A percentile compares a stretch with the other conserved stretches of the same genome.
Conservation (phyloP, 495 filamentous ascomycete genomes). For the Cairneyella variabilis region DNA sequence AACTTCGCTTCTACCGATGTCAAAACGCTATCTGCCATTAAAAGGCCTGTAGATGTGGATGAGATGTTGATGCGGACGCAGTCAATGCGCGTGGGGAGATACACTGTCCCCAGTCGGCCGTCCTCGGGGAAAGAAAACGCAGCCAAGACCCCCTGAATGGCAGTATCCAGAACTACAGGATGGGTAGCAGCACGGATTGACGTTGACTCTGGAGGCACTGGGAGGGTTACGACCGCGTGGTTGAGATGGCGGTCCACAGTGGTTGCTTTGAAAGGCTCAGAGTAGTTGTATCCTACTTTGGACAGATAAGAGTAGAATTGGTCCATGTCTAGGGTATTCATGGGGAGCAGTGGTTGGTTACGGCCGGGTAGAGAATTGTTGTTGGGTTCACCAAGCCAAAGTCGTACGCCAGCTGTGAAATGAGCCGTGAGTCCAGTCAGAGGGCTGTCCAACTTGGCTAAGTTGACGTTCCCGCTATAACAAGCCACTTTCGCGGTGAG, state of each 20-base stretch:
- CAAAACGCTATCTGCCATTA: neutral
- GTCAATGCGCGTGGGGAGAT: slow-evolving; percentile 31
- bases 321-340: slow-evolving; percentile 24
- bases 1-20: neutral
- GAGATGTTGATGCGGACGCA: slow-evolving; percentile 22
- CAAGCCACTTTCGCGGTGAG: slow-evolving; percentile 1
- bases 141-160: slow-evolving; percentile 39
- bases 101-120: slow-evolving; percentile 24
- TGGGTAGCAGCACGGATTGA: slow-evolving; percentile 23
- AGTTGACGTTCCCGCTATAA: neutral
- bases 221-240: neutral
- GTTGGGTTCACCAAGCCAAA: neutral
- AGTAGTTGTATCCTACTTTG: slow-evolving; percentile 32
- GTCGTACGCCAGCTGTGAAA: neutral
- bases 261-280: slow-evolving; percentile 15
- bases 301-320: slow-evolving; percentile 31
- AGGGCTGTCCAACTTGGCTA: neutral
- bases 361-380: neutral
- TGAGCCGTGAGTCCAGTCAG: neutral
- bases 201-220: neutral
- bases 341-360: too few species aligned
- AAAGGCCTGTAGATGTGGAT: neutral
- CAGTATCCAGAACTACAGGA: slow-evolving; percentile 37
- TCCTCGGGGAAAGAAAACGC: slow-evolving; percentile 37
- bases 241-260: neutral